Conservation (phyloP, 2,329 filamentous ascomycete genomes). For the Botryosphaeria dothidea region DNA sequence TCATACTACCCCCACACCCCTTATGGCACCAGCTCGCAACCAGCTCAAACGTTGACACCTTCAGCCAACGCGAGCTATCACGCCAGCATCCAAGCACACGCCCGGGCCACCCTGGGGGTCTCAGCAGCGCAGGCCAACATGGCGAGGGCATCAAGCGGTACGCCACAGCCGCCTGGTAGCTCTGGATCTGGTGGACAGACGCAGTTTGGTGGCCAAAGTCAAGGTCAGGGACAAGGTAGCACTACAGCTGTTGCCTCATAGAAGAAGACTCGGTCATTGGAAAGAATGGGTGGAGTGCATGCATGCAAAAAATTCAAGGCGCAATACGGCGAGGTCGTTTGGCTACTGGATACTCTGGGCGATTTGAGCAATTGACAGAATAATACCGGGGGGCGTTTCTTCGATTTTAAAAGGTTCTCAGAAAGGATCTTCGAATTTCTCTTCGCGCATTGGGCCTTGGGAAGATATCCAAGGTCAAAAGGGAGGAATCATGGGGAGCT, state of each 20-base stretch:
- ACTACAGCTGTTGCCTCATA: constrained; percentile 24
- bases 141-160: constrained; percentile 34
- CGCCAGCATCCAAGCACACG: constrained; percentile 26
- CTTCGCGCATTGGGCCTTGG: background rate
- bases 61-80: constrained; percentile 30
- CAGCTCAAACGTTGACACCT: constrained; percentile 38
- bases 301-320: background rate
- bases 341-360: background rate
- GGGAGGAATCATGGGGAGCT: background rate
- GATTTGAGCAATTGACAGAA: constrained; percentile 8
- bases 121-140: constrained; percentile 27
- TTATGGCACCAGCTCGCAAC: constrained; percentile 27
- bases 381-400: background rate
- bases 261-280: background rate
- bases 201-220: constrained; percentile 12
- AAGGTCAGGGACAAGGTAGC: constrained; percentile 24
- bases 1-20: constrained; percentile 12
- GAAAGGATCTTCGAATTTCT: background rate
- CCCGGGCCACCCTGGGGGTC: constrained; percentile 36
- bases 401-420: background rate
- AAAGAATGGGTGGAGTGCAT: background rate
- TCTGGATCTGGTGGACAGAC: constrained; percentile 28
- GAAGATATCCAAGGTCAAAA: no score
- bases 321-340: background rate
- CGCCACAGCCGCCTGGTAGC: constrained; percentile 34